phyloP scores from a whole-genome alignment of 2,329 filamentous ascomycete genomes.

The Thielaviopsis populi region DNA sequence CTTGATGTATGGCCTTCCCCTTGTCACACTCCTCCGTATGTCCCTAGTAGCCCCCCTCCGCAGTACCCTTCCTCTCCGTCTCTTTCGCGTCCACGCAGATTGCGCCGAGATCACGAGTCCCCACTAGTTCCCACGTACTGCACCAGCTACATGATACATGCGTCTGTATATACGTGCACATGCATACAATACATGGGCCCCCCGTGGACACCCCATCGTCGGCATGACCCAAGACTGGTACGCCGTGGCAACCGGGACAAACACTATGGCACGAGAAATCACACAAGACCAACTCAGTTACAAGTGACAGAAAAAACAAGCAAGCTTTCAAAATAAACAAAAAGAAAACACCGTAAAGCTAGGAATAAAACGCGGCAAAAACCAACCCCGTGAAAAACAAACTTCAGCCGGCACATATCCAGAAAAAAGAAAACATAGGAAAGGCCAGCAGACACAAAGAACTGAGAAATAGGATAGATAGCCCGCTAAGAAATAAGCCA shows the following conservation, averaged over 20 bases:
- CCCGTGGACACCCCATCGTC: too few species aligned
- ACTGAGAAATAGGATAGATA: not conserved
- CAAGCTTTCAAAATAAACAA: not conserved
- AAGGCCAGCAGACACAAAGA: not conserved
- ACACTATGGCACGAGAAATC: not conserved
- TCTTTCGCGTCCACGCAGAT: too few species aligned
- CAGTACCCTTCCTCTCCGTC: too few species aligned
- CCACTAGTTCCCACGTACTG: too few species aligned
- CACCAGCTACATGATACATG: too few species aligned
- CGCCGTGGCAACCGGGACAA: not conserved
- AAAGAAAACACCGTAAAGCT: not conserved
- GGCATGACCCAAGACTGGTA: too few species aligned
- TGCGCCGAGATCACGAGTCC: too few species aligned
- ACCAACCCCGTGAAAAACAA: not conserved
- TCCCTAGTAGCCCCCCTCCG: too few species aligned
- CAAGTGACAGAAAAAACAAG: slow-evolving; percentile 14
- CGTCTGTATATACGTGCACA: too few species aligned
- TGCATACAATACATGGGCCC: too few species aligned
- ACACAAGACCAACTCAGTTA: slow-evolving; percentile 16
- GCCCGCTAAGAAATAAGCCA: slow-evolving; percentile 2
- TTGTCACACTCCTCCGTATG: too few species aligned
- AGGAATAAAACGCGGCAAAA: not conserved
- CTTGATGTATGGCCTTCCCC: too few species aligned
- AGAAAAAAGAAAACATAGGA: slow-evolving; percentile 17
- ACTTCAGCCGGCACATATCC: not conserved